Evolutionary conservation across 768 basidiomycete genomes (phyloP).

Genomic region (Lyophyllum shimeji): DNA sequence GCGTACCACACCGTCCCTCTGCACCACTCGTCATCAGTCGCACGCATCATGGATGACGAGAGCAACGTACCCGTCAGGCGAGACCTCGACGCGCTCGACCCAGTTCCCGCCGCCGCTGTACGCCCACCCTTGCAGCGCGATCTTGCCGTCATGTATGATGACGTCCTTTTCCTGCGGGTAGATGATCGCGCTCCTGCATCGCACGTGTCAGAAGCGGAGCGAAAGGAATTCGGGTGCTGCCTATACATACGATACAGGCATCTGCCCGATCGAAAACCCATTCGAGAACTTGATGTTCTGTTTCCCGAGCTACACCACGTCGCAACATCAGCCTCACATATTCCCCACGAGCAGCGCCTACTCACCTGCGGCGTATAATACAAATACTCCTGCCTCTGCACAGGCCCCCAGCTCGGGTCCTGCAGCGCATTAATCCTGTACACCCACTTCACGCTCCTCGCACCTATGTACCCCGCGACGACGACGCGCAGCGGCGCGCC

Average conservation of each 20-base stretch:
- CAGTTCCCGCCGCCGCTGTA: constrained; percentile 51
- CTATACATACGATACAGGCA: constrained; percentile 57
- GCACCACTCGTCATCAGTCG: background rate
- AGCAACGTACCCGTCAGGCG: constrained; percentile 42
- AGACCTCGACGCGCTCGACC: constrained; percentile 57
- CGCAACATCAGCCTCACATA: too few species aligned
- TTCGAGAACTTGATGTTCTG: constrained; percentile 52
- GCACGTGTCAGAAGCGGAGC: too few species aligned
- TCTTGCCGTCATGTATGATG: constrained; percentile 47
- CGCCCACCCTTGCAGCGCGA: constrained; percentile 43
- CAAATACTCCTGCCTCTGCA: constrained; percentile 52
- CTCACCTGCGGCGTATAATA: constrained; percentile 49
- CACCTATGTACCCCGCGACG: constrained; percentile 54
- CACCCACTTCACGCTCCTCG: constrained; percentile 54
- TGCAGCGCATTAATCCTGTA: constrained; percentile 49
- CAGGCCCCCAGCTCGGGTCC: constrained; percentile 49
- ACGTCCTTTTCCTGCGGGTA: constrained; percentile 42
- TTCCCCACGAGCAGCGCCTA: background rate
- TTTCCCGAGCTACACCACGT: constrained; percentile 46
- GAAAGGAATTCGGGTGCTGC: too few species aligned
- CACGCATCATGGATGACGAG: background rate
- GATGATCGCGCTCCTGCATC: constrained; percentile 47
- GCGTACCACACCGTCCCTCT: constrained; percentile 53
- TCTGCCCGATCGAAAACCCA: constrained; percentile 56
- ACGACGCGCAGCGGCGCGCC: constrained; percentile 51